These are phyloP conservation scores for Silene coronaria DNA, from an alignment of 179 eudicot species.

Conservation along the genomic window DNA sequence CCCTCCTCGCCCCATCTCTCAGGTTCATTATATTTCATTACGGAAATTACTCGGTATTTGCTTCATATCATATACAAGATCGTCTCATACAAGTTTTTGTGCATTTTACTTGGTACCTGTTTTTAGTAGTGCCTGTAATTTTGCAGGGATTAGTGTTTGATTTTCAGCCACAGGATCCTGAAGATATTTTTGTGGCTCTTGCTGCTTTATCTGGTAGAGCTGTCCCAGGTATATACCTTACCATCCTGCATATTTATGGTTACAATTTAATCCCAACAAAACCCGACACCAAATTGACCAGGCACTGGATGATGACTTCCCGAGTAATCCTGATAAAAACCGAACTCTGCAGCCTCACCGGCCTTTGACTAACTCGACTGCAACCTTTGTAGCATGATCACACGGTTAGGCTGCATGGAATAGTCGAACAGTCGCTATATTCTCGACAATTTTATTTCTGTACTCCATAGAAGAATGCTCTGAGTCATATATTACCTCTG, in stretches of 20 bases:
- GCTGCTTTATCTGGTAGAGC: constrained; percentile 63
- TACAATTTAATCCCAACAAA: neutral
- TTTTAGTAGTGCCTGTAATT: neutral
- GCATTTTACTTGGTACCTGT: neutral
- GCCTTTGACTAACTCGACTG: too few species aligned
- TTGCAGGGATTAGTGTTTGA: constrained; percentile 62
- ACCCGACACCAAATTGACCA: too few species aligned
- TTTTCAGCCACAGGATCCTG: constrained; percentile 97
- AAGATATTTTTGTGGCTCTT: constrained; percentile 58
- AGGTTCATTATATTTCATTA: constrained; percentile 18
- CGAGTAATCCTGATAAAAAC: too few species aligned
- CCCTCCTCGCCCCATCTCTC: constrained; percentile 24
- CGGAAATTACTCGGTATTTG: neutral
- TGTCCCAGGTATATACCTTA: constrained; percentile 54
- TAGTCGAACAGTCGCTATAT: too few species aligned
- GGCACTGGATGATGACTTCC: too few species aligned
- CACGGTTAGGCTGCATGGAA: too few species aligned
- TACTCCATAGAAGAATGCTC: too few species aligned
- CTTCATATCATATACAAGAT: neutral
- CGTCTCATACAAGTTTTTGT: neutral
- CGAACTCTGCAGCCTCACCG: too few species aligned
- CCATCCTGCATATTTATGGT: neutral
- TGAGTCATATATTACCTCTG: neutral
- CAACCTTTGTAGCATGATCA: too few species aligned
- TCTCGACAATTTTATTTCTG: too few species aligned